A percentile compares a stretch with the other conserved stretches of the same genome.
Conservation (phyloP, 495 filamentous ascomycete genomes). For the Penicillium chermesinum region DNA sequence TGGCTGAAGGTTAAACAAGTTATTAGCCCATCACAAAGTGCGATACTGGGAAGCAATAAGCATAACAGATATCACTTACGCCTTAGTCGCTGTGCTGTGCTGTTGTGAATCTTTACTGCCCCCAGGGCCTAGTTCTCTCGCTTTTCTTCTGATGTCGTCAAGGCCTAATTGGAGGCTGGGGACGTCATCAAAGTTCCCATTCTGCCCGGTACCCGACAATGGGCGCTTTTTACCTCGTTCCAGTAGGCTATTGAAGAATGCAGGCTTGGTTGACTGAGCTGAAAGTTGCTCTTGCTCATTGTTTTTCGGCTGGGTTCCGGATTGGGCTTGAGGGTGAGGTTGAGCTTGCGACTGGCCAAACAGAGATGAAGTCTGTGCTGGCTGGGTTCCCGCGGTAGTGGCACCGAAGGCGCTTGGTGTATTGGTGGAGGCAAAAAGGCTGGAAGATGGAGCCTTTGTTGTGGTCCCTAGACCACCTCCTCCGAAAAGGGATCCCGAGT, state of each 20-base stretch:
- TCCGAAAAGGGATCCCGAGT: slow-evolving; percentile 33
- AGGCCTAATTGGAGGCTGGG: slow-evolving; percentile 72
- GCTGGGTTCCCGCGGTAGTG: slow-evolving; percentile 19
- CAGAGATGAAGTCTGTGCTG: slow-evolving; percentile 20
- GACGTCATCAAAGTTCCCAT: slow-evolving; percentile 42
- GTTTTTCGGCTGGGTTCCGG: slow-evolving; percentile 17
- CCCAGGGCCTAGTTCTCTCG: slow-evolving; percentile 66
- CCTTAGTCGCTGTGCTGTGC: slow-evolving; percentile 55
- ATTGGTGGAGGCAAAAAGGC: slow-evolving; percentile 34
- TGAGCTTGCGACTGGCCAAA: slow-evolving; percentile 32
- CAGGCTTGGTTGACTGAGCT: slow-evolving; percentile 45
- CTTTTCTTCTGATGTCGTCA: slow-evolving; percentile 78
- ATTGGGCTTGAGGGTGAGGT: slow-evolving; percentile 24
- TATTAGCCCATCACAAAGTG: background rate
- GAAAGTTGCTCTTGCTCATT: slow-evolving; percentile 15
- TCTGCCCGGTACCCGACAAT: slow-evolving; percentile 32
- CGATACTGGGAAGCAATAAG: background rate
- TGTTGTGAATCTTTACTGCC: slow-evolving; percentile 40
- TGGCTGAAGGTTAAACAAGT: slow-evolving; percentile 41
- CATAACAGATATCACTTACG: slow-evolving; percentile 36
- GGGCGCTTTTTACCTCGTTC: slow-evolving; percentile 62
- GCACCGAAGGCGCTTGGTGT: slow-evolving; percentile 24
- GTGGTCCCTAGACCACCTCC: slow-evolving; percentile 27
- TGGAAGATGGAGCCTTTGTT: slow-evolving; percentile 21
- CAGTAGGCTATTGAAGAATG: slow-evolving; percentile 83